Conservation (phyloP, 352 stramenopile genomes). For the Phytophthora fragariae region DNA sequence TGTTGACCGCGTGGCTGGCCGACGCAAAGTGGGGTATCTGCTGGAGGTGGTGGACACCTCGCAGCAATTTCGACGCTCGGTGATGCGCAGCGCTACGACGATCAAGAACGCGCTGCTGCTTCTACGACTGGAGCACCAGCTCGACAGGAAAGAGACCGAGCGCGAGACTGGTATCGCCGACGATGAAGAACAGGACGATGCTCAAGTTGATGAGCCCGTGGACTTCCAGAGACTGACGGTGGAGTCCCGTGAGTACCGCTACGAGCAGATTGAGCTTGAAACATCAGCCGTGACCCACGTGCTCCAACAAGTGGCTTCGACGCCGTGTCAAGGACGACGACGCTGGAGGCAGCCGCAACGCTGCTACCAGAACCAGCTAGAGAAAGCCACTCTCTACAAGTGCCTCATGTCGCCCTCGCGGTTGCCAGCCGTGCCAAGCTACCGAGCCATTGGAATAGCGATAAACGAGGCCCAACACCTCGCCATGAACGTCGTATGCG, state of each 20-base stretch:
- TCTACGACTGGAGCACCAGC: conserved; percentile 41
- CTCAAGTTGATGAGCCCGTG: conserved; percentile 14
- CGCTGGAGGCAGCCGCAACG: conserved; percentile 29
- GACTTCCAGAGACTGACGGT: conserved; percentile 61
- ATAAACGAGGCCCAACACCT: conserved; percentile 56
- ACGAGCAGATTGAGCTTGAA: conserved; percentile 71
- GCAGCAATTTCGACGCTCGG: conserved; percentile 34
- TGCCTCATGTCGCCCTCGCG: conserved; percentile 64
- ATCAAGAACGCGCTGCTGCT: conserved; percentile 70
- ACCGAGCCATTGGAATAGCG: conserved; percentile 70
- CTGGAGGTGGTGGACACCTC: conserved; percentile 54
- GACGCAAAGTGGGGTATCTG: conserved; percentile 77
- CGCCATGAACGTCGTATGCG: conserved; percentile 68
- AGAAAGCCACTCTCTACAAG: conserved; percentile 63
- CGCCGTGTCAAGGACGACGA: conserved; percentile 12
- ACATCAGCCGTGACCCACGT: conserved; percentile 49
- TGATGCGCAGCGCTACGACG: conserved; percentile 67
- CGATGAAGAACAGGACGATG: conserved; percentile 23
- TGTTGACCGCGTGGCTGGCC: conserved; percentile 61
- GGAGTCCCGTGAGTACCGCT: conserved; percentile 74
- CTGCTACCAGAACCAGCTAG: conserved; percentile 42
- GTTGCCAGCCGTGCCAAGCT: conserved; percentile 49
- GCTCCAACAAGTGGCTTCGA: conserved; percentile 50
- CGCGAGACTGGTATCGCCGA: conserved; percentile 30
- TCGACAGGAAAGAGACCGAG: conserved; percentile 35